These are phyloP conservation scores for Pseudogymnoascus pannorum DNA, from an alignment of 2,329 filamentous ascomycete genomes.

Conservation along the genomic window DNA sequence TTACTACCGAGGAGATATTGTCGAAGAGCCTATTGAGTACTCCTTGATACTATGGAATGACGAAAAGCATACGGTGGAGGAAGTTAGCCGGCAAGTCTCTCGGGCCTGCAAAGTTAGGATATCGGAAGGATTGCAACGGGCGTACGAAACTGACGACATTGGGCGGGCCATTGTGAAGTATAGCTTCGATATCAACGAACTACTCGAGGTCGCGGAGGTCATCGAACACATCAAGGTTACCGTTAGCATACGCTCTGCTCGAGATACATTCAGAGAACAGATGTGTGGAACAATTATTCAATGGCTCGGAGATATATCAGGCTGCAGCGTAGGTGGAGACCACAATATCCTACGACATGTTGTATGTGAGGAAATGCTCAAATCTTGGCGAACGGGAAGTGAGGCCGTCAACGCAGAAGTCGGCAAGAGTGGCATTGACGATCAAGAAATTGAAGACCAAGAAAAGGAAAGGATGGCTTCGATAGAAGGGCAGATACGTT, in stretches of 20 bases:
- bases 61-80: slow-evolving; percentile 91
- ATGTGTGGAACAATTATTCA: slow-evolving; percentile 98
- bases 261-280: slow-evolving; percentile 93
- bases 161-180: slow-evolving; percentile 82
- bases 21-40: slow-evolving; percentile 64
- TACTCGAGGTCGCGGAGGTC: slow-evolving; percentile 72
- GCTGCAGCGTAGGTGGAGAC: slow-evolving; percentile 77
- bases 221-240: slow-evolving; percentile 96
- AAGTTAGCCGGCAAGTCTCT: slow-evolving; percentile 84
- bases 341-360: slow-evolving; percentile 69
- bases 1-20: slow-evolving; percentile 62
- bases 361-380: slow-evolving; percentile 86
- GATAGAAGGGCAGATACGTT: background rate
- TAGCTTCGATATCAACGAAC: slow-evolving; percentile 59
- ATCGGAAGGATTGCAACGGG: slow-evolving; percentile 63
- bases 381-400: slow-evolving; percentile 81
- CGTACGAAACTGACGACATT: slow-evolving; percentile 81
- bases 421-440: slow-evolving; percentile 71
- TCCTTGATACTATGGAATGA: slow-evolving; percentile 93
- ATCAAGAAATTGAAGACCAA: slow-evolving; percentile 54
- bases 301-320: slow-evolving; percentile 89
- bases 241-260: slow-evolving; percentile 83
- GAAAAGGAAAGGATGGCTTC: slow-evolving; percentile 13
- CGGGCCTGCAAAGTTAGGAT: slow-evolving; percentile 72
- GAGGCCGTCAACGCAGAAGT: slow-evolving; percentile 71